These are phyloP conservation scores for Nosema muscidifuracis DNA, from an alignment of 371 early-diverging fungal species.

Conservation along the genomic window DNA sequence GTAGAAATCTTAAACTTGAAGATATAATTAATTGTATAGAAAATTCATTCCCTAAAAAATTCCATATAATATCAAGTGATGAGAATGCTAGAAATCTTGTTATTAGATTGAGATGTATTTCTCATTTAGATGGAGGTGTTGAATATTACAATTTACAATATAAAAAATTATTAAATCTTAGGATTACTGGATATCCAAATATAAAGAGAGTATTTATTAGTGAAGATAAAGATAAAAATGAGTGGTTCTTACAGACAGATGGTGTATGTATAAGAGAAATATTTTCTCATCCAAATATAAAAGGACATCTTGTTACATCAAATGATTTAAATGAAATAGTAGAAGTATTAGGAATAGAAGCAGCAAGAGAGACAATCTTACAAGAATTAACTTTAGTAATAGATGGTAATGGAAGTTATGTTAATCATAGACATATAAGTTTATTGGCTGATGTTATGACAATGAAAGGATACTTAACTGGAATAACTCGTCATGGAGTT, in stretches of 20 bases:
- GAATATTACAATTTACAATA: slow-evolving; percentile 76
- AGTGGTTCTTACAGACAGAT: slow-evolving; percentile 87
- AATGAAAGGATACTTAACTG: slow-evolving; percentile 79
- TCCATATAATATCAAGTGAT: slow-evolving; percentile 76
- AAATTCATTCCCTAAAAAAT: slow-evolving; percentile 69
- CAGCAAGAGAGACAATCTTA: slow-evolving; percentile 78
- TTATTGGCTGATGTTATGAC: slow-evolving; percentile 96
- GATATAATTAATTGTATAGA: slow-evolving; percentile 67
- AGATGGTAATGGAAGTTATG: slow-evolving; percentile 92
- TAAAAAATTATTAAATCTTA: slow-evolving; percentile 74
- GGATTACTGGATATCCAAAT: slow-evolving; percentile 77
- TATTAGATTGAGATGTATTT: slow-evolving; percentile 75
- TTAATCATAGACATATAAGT: slow-evolving; percentile 92
- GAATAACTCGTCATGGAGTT: slow-evolving; percentile 96
- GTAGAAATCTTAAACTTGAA: slow-evolving; percentile 78
- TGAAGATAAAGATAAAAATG: slow-evolving; percentile 65
- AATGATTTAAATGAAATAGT: slow-evolving; percentile 85
- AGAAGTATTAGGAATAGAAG: slow-evolving; percentile 92
- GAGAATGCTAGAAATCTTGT: slow-evolving; percentile 80
- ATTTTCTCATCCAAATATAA: slow-evolving; percentile 74
- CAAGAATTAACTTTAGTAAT: slow-evolving; percentile 88
- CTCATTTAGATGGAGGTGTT: slow-evolving; percentile 69
- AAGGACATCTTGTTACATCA: slow-evolving; percentile 72
- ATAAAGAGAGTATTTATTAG: slow-evolving; percentile 83
- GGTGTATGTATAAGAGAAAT: slow-evolving; percentile 84